These are phyloP conservation scores for Torulaspora microellipsoides DNA, from an alignment of 805 yeast species.

Conservation along the genomic window DNA sequence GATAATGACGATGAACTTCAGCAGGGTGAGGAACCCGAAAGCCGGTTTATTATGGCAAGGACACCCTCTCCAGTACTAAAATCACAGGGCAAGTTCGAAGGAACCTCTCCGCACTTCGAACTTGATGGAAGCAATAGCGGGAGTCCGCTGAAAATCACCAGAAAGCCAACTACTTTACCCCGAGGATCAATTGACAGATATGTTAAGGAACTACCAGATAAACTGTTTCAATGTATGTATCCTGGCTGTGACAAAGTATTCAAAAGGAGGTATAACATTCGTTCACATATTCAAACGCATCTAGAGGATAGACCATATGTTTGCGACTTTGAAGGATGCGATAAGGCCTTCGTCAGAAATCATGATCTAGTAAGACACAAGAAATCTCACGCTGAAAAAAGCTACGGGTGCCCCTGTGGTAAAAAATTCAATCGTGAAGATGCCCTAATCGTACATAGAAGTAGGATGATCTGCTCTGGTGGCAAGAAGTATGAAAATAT, in stretches of 20 bases:
- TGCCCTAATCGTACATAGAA: conserved; percentile 77
- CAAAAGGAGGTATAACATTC: conserved; percentile 82
- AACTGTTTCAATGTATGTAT: conserved; percentile 68
- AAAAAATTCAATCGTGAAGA: conserved; percentile 87
- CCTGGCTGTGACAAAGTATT: conserved; percentile 78
- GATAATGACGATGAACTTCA: conserved; percentile 4
- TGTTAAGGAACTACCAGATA: conserved; percentile 76
- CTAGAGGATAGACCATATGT: conserved; percentile 87
- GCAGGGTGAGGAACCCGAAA: conserved; percentile 29
- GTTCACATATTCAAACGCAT: conserved; percentile 97
- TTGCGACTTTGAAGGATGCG: conserved; percentile 62
- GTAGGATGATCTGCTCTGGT: conserved; percentile 77
- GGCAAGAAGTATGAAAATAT: conserved; percentile 40
- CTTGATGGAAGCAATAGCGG: neutral
- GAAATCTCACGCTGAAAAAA: conserved; percentile 74
- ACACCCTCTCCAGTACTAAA: conserved; percentile 44
- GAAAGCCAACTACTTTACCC: conserved; percentile 49
- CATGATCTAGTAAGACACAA: conserved; percentile 90
- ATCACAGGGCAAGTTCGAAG: conserved; percentile 34
- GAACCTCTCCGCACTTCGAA: conserved; percentile 21
- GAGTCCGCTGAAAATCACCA: conserved; percentile 28
- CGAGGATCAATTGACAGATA: conserved; percentile 85
- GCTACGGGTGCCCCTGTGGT: conserved; percentile 85
- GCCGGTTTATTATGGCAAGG: conserved; percentile 35
- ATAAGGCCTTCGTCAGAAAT: conserved; percentile 86